Percentiles rank a stretch among this genome's conserved stretches.
These are phyloP conservation scores for Candida berthetii DNA, from an alignment of 805 yeast species.

Conservation along the genomic window DNA sequence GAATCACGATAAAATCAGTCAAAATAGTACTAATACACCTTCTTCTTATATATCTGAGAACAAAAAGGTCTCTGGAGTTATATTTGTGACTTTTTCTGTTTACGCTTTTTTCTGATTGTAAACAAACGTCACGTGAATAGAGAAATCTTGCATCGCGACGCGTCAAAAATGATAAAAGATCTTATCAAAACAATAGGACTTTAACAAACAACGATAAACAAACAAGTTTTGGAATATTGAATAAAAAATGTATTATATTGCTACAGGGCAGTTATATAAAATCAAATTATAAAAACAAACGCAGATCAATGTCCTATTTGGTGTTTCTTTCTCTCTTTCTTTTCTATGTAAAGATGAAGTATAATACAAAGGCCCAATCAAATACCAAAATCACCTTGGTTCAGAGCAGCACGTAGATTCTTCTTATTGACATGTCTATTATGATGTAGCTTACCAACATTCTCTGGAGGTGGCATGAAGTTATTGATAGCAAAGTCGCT, in stretches of 20 bases:
- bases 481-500: slow-evolving; percentile 38
- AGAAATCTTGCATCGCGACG: slow-evolving; percentile 1
- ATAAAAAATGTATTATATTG: no score
- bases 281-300: no score
- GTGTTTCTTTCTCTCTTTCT: no score
- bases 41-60: no score
- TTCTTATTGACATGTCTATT: slow-evolving; percentile 40
- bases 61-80: slow-evolving; percentile 1
- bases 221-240: no score
- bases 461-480: slow-evolving; percentile 36
- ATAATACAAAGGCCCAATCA: slow-evolving; percentile 14
- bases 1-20: no score
- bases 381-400: slow-evolving; percentile 65
- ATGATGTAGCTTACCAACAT: slow-evolving; percentile 39
- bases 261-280: no score
- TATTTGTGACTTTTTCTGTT: background rate
- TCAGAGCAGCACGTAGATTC: slow-evolving; percentile 55
- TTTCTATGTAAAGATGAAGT: no score
- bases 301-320: no score
- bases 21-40: no score
- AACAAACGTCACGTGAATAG: slow-evolving; percentile 11
- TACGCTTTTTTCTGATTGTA: slow-evolving; percentile 1
- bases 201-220: no score
- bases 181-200: background rate
- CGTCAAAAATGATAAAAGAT: background rate